Conservation (phyloP, 208 protist species). For the Eutreptiella sp. region DNA sequence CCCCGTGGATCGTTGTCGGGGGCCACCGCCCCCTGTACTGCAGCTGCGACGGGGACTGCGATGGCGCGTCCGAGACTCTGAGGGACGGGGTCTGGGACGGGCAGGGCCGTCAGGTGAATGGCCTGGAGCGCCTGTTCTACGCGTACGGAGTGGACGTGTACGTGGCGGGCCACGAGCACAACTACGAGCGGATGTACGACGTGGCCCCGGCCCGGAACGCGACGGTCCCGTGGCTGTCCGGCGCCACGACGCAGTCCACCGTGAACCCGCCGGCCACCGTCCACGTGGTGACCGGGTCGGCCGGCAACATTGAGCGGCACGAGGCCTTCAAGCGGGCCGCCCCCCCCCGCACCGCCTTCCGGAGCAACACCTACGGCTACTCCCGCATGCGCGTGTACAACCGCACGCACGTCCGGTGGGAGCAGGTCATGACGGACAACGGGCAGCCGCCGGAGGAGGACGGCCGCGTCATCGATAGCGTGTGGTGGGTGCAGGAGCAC, state of each 20-base stretch:
- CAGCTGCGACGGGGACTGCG: neutral
- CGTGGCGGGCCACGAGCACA: slow-evolving; percentile 31
- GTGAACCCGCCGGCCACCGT: slow-evolving; percentile 8
- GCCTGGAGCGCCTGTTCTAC: slow-evolving; percentile 29
- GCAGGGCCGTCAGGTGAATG: neutral
- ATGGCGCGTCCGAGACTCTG: too few relatives aligned
- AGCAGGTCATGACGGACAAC: slow-evolving; percentile 22
- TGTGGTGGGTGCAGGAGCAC: slow-evolving; percentile 6
- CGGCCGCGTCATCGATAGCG: slow-evolving; percentile 18
- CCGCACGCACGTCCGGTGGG: slow-evolving; percentile 12
- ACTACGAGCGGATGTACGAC: slow-evolving; percentile 29
- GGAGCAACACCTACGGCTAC: slow-evolving; percentile 17
- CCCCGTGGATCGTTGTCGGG: slow-evolving; percentile 30
- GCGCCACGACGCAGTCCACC: neutral
- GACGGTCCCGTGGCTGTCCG: neutral
- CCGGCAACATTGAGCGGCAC: slow-evolving; percentile 4
- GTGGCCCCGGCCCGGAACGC: too few relatives aligned
- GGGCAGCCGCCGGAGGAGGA: neutral
- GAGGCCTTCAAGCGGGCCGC: slow-evolving; percentile 2
- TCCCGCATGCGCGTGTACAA: slow-evolving; percentile 21
- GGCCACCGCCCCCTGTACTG: slow-evolving; percentile 32
- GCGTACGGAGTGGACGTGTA: slow-evolving; percentile 32
- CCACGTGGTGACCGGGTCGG: slow-evolving; percentile 18
- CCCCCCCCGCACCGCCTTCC: slow-evolving; percentile 9
- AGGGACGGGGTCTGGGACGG: slow-evolving; percentile 21